Evolutionary conservation across 768 basidiomycete genomes (phyloP).

Genomic region (Tremella mesenterica): DNA sequence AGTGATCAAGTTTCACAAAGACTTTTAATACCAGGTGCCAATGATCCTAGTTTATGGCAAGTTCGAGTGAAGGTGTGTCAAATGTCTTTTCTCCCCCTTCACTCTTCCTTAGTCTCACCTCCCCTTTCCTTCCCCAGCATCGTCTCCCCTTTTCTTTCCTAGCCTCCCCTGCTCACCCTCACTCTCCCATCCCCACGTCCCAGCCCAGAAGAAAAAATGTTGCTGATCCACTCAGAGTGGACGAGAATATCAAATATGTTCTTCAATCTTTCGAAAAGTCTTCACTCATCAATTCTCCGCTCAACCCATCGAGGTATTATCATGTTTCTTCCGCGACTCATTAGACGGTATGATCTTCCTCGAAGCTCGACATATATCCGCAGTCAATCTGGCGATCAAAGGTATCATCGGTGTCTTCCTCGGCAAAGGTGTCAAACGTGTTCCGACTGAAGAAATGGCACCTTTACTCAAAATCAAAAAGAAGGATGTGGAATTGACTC

Average conservation of each 20-base stretch:
- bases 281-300: conserved; percentile 71
- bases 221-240: conserved; percentile 55
- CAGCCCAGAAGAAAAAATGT: conserved; percentile 3
- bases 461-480: conserved; percentile 91
- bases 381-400: conserved; percentile 72
- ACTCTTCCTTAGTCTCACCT: not conserved
- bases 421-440: conserved; percentile 63
- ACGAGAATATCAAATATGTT: conserved; percentile 83
- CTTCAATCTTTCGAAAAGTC: conserved; percentile 89
- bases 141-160: too few relatives aligned
- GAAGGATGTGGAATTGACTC: conserved; percentile 71
- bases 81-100: not conserved
- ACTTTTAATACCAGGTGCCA: conserved; percentile 88
- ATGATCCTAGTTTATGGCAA: conserved; percentile 94
- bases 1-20: conserved; percentile 89
- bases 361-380: conserved; percentile 78
- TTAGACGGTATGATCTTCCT: conserved; percentile 93
- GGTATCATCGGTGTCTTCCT: conserved; percentile 90
- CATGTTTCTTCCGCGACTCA: conserved; percentile 93
- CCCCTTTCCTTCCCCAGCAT: too few relatives aligned
- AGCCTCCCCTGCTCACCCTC: too few relatives aligned
- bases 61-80: conserved; percentile 73
- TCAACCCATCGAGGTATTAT: conserved; percentile 72
- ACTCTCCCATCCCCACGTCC: too few relatives aligned
- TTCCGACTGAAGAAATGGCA: conserved; percentile 92